Evolutionary conservation across 2,329 filamentous ascomycete species (phyloP), one percentile per base, ranked within the genome.

Genomic region (Fusarium cicatricum): DNA sequence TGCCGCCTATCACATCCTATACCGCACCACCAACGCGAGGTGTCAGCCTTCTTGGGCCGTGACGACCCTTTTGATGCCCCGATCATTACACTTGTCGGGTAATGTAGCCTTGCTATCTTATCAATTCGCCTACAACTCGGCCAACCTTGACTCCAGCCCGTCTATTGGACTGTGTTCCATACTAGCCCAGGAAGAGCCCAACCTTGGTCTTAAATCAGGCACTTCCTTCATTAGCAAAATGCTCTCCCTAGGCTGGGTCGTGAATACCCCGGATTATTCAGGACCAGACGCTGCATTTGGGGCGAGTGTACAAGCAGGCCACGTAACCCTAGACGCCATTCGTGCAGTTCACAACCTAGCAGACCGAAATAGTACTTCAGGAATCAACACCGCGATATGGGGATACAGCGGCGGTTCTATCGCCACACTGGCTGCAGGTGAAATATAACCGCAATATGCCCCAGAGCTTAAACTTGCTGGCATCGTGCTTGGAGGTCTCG

Each of bases 281-380:
- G 77, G 78, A 0, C 75, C 76, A 1, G 62, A 60, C 4, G 77
- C 79, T 6, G 71, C 77, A 1, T 82, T 80, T 60, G 70, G 72
- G 0, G 74, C 74, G 1, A 77, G 74, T 17, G 65, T 71, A 1
- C 70, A 74, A 28, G 71, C 71, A 5, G 79, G 77, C 0, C 72
- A 80, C 43, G 74, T 75, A 1, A 76, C 75, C 8, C 66, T 80
- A 21, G 75, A 81, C 52, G 70, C 72, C 2, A 52, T 79, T 3
- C 73, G 77, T 9, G 77, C 77, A 2, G 74, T 75, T 3, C 55
- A 75, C 5, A 58, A 58, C 11, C 47, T 53, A 12, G 19, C 59
- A 1, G 48, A 31, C 2, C 5, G 49, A 11, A 43, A n/a, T 1
- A n/a, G 38, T 1, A 17, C 9, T 3, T 2, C 7, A 0, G 34